Conservation (phyloP, 495 filamentous ascomycete genomes). For the Aspergillus asperescens region DNA sequence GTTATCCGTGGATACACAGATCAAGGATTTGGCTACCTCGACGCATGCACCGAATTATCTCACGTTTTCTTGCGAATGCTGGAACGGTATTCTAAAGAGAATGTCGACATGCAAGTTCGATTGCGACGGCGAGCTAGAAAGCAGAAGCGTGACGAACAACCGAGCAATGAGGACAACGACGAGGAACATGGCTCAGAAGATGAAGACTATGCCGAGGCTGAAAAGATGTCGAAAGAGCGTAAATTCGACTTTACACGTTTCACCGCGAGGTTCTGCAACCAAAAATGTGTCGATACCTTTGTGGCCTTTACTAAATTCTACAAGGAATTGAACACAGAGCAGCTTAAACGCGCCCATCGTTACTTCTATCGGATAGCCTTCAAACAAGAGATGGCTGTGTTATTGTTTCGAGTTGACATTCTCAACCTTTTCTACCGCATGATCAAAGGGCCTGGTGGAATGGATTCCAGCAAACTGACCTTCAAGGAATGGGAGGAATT, state of each 20-base stretch:
- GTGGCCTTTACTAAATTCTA: slow-evolving; percentile 75
- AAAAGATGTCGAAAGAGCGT: slow-evolving; percentile 67
- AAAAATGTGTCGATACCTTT: slow-evolving; percentile 85
- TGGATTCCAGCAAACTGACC: slow-evolving; percentile 57
- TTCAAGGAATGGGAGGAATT: slow-evolving; percentile 93
- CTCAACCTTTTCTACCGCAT: slow-evolving; percentile 82
- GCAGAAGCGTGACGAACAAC: slow-evolving; percentile 38
- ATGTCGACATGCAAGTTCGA: slow-evolving; percentile 86
- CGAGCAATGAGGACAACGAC: slow-evolving; percentile 29
- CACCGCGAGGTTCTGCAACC: slow-evolving; percentile 69
- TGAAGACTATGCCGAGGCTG: slow-evolving; percentile 66
- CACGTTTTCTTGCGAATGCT: slow-evolving; percentile 91
- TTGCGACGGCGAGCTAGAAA: slow-evolving; percentile 62
- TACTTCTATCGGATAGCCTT: slow-evolving; percentile 94
- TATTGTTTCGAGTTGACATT: slow-evolving; percentile 88
- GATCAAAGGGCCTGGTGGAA: slow-evolving; percentile 81
- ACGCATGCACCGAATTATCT: slow-evolving; percentile 83
- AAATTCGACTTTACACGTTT: slow-evolving; percentile 94
- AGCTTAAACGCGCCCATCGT: slow-evolving; percentile 89
- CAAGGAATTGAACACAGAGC: slow-evolving; percentile 68
- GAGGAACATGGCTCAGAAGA: slow-evolving; percentile 62
- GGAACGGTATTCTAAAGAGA: slow-evolving; percentile 90
- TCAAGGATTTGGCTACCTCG: slow-evolving; percentile 89
- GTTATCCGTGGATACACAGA: slow-evolving; percentile 81
- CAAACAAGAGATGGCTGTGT: slow-evolving; percentile 82